Base-by-base conservation (phyloP, 768 basidiomycete genomes). In the Crucibulum laeve region DNA sequence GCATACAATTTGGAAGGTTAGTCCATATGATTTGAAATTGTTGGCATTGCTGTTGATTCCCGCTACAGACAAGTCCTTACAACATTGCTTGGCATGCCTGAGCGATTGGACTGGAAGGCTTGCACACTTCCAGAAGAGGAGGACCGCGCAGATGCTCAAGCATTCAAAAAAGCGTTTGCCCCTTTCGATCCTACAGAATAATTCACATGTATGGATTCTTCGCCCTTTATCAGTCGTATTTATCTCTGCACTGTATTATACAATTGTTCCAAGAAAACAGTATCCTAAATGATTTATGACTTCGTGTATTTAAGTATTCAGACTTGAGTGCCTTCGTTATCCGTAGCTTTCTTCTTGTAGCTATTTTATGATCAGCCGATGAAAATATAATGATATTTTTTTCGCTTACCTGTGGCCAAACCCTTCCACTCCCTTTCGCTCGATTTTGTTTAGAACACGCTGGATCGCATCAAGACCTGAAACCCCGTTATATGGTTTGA, bases 1-100 rank as follows among this genome's bases (percentile, higher is more conserved):
- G 83, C 50, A 70, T 98, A 35, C 92, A 97, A 59, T 98, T 98
- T 63, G 94, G 92, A 48, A 80, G 95, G 94, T 95, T 58, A 57
- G 81, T 59, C 10, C 15, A 28, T 35, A 23, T 19, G 18, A 3
- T 21, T 7, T 11, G 8, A 40, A 15, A 23, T 43, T 3, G 15
- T 36, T 11, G 8, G 10, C 2, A 43, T 38, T n/a, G n/a, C n/a
- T 10, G 30, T 24, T 6, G 22, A 28, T 32, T 26, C 8, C 13
- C 7, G 26, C 32, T 46, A 38, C 57, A 97, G 95, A 63, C 82
- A 87, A 62, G 91, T 88, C 13, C 58, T 97, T 34, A 89, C 85
- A 4, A 70, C 77, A 25, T 62, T 97, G n/a, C 57, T 98, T 43
- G 81, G 74, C 13, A 77, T 80, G 43, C 82, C 84, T 1, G 80